Conservation (phyloP, 2,329 filamentous ascomycete species). For the Colletotrichum spaethianum region DNA sequence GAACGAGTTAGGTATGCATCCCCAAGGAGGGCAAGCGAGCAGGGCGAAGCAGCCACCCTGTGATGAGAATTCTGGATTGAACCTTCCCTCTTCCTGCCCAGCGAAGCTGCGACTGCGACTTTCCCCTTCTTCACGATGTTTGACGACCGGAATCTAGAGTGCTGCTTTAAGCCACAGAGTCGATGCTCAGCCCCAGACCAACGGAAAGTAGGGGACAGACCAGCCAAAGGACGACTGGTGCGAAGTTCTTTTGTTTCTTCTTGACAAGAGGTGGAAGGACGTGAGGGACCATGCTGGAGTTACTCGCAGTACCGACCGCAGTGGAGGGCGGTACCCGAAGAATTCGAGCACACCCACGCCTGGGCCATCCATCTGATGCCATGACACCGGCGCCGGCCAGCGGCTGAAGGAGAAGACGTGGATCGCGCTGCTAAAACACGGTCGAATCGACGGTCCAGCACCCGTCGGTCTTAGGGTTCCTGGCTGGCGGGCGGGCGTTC, state of each 20-base stretch:
- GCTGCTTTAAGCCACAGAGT: too few species aligned
- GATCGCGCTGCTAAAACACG: conserved; percentile 13
- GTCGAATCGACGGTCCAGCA: conserved; percentile 4
- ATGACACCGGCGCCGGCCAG: conserved; percentile 3
- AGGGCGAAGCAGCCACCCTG: too few species aligned
- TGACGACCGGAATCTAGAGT: too few species aligned
- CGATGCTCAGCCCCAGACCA: not conserved
- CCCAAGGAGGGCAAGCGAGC: too few species aligned
- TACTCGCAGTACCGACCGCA: too few species aligned
- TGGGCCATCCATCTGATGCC: conserved; percentile 5
- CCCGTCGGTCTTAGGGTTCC: conserved; percentile 8
- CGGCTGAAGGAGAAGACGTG: conserved; percentile 2
- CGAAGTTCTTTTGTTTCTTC: not conserved
- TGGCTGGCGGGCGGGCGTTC: conserved; percentile 11
- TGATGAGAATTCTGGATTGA: too few species aligned
- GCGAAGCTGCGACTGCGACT: too few species aligned
- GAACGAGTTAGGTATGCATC: not conserved
- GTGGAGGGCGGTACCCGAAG: not conserved
- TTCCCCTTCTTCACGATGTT: too few species aligned
- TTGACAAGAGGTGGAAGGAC: not conserved
- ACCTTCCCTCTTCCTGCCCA: too few species aligned
- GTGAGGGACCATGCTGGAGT: not conserved
- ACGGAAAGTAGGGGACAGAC: not conserved
- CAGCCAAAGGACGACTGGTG: not conserved
- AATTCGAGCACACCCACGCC: not conserved